These are phyloP conservation scores for Maudiozyma saulgeensis DNA, from an alignment of 805 yeast species.

Conservation along the genomic window DNA sequence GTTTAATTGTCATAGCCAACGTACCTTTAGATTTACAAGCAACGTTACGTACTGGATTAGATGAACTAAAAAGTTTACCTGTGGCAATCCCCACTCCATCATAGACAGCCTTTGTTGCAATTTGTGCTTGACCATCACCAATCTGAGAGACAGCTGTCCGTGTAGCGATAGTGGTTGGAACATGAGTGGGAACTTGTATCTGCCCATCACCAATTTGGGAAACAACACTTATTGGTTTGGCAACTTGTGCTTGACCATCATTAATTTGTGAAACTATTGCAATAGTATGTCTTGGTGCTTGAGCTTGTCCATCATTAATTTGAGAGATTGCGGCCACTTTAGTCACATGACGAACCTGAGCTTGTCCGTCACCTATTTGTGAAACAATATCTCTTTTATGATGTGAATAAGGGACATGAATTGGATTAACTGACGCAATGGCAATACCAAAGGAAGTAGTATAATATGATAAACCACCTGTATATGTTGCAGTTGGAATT, in stretches of 20 bases:
- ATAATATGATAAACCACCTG: constrained; percentile 51
- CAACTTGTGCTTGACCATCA: constrained; percentile 22
- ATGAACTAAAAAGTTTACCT: constrained; percentile 40
- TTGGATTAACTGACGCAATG: constrained; percentile 28
- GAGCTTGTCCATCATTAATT: constrained; percentile 6
- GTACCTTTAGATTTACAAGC: constrained; percentile 42
- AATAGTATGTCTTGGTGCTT: constrained; percentile 13
- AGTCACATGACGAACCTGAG: constrained; percentile 7
- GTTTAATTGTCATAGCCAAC: constrained; percentile 44
- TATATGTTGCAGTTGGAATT: constrained; percentile 49
- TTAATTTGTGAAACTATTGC: constrained; percentile 31
- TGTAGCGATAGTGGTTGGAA: constrained; percentile 27
- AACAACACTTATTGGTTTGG: constrained; percentile 27
- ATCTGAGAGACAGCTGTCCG: constrained; percentile 33
- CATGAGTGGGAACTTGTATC: constrained; percentile 29
- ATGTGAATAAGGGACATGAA: constrained; percentile 8
- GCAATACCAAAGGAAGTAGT: constrained; percentile 56
- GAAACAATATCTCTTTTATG: neutral
- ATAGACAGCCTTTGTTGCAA: constrained; percentile 22
- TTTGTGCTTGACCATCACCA: constrained; percentile 30
- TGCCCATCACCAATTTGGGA: constrained; percentile 25
- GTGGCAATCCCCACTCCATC: constrained; percentile 28
- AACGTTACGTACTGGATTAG: constrained; percentile 23
- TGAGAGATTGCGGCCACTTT: constrained; percentile 30
- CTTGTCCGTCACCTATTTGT: neutral